Evolutionary conservation across 768 basidiomycete species (phyloP).

Genomic region (Grammothele lineata): DNA sequence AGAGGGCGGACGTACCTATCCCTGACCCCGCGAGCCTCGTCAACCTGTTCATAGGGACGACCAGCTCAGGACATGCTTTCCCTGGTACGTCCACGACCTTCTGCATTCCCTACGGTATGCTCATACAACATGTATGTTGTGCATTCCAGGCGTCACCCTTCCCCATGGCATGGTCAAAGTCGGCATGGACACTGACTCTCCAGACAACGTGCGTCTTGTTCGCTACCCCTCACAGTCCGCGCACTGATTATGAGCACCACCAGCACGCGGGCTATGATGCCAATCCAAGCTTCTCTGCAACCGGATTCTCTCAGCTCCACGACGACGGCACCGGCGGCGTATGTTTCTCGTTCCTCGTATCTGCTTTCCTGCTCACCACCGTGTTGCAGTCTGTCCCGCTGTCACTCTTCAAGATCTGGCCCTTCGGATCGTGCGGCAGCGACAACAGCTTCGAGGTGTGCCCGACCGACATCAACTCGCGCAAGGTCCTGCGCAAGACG

Average conservation of each 20-base stretch:
- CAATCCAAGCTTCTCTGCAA: slow-evolving; percentile 30
- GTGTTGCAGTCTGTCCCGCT: slow-evolving; percentile 41
- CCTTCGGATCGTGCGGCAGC: slow-evolving; percentile 40
- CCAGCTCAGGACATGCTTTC: slow-evolving; percentile 62
- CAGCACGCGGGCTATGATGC: slow-evolving; percentile 38
- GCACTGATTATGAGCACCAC: too few relatives aligned
- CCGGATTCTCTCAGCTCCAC: slow-evolving; percentile 60
- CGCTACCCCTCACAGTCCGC: too few relatives aligned
- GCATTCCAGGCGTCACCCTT: slow-evolving; percentile 51
- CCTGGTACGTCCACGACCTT: slow-evolving; percentile 43
- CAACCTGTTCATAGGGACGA: slow-evolving; percentile 63
- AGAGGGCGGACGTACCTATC: slow-evolving; percentile 8
- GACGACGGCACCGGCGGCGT: slow-evolving; percentile 58
- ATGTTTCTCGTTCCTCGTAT: neutral
- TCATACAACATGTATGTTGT: too few relatives aligned
- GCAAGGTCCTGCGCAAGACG: slow-evolving; percentile 46
- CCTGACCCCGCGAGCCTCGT: slow-evolving; percentile 34
- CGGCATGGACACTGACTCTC: slow-evolving; percentile 56
- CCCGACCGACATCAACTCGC: slow-evolving; percentile 38
- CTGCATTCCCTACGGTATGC: too few relatives aligned
- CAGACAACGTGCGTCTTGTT: slow-evolving; percentile 21
- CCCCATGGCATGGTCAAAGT: slow-evolving; percentile 70
- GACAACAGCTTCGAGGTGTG: slow-evolving; percentile 46
- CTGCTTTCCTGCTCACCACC: neutral
- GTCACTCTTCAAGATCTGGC: slow-evolving; percentile 60